Evolutionary conservation across 345 rosid species (phyloP), one percentile per base, ranked within the genome.

Genomic region (Clarkia xantiana): DNA sequence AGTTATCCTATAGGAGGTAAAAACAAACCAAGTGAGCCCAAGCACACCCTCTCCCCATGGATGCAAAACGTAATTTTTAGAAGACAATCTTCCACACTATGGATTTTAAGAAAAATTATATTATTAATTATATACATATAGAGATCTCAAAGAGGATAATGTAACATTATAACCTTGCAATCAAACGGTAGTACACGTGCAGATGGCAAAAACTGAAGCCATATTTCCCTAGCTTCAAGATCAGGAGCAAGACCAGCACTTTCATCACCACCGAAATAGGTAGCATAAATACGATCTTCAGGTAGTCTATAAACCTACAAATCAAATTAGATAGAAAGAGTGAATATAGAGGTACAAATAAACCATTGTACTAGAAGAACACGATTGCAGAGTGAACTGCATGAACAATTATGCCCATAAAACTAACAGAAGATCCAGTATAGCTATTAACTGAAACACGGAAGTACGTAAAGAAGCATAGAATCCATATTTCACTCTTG

Each of bases 231-330:
- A 62, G 98, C 96, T 66, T 91, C 95, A 55, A 34, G 67, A 68
- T 91, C 98, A 55, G 96, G 86, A 51, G 78, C 74, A 56, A 91
- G 87, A 53, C 96, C 94, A 61, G 72, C 76, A 59, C 74, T 72
- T 58, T 84, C 94, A 71, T 86, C 98, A 52, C 98, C 98, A n/a
- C 94, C 94, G 49, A 91, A 91, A 68, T 91, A 91, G 6, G 98
- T 91, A 6, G 98, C 98, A 60, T 91, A 91, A 53, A 91, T 53
- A 41, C 90, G 76, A 55, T 91, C 86, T 22, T 67, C 16, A 1
- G 96, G 98, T 42, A 91, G 65, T 42, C 78, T 58, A 62, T 84
- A 91, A 41, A 86, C 90, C 96, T 82, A 62, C 42, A 50, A 25
- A 18, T 56, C n/a, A 59, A 40, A 34, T 47, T 16, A 17, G 4